These are phyloP conservation scores for Mycena galericulata DNA, from an alignment of 768 basidiomycete species.

Conservation along the genomic window DNA sequence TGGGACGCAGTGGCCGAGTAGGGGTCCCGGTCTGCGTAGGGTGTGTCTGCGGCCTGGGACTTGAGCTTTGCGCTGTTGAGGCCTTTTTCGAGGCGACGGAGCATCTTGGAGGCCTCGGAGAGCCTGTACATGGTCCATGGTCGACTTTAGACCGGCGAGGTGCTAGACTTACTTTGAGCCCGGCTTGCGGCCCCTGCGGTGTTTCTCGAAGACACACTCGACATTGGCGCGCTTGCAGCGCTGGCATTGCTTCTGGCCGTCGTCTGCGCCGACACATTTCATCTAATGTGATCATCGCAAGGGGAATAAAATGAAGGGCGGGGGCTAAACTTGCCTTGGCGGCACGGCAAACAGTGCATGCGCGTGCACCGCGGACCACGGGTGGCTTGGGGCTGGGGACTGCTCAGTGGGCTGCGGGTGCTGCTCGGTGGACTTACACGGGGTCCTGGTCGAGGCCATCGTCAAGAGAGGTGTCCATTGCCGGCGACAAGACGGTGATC, in stretches of 20 bases:
- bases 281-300: conserved; percentile 61
- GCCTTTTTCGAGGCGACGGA: conserved; percentile 87
- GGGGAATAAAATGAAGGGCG: conserved; percentile 33
- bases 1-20: conserved; percentile 49
- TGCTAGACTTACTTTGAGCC: conserved; percentile 79
- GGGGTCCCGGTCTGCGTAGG: conserved; percentile 49
- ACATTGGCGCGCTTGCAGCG: conserved; percentile 85
- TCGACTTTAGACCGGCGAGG: conserved; percentile 23
- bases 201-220: conserved; percentile 91
- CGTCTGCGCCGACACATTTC: conserved; percentile 93
- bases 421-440: conserved; percentile 18
- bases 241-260: conserved; percentile 84
- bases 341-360: conserved; percentile 87
- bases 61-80: conserved; percentile 83
- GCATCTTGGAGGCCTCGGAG: conserved; percentile 91
- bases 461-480: conserved; percentile 26
- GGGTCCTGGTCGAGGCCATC: conserved; percentile 26
- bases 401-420: conserved; percentile 1
- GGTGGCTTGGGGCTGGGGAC: conserved; percentile 56
- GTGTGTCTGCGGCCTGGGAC: conserved; percentile 57
- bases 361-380: conserved; percentile 67
- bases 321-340: conserved; percentile 71
- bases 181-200: conserved; percentile 88
- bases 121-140: conserved; percentile 59
- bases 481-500: conserved; percentile 32